These are phyloP conservation scores for Chenopodium quinoa DNA, from an alignment of 148 eudicot species.

Conservation along the genomic window DNA sequence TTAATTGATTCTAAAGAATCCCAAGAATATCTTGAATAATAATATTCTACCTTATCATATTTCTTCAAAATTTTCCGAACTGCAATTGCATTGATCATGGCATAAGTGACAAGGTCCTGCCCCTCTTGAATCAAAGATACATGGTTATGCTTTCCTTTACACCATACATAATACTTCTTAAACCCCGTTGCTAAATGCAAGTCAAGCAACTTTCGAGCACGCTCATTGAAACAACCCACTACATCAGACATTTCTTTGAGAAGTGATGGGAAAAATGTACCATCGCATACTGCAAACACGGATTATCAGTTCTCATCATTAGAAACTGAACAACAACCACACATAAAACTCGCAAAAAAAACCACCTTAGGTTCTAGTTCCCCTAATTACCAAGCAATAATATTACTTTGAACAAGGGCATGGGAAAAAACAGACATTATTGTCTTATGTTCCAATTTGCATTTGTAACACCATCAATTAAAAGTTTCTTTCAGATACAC, in stretches of 20 bases:
- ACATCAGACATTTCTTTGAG: conserved; percentile 79
- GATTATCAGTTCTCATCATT: neutral
- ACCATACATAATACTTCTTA: conserved; percentile 57
- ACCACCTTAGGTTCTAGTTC: neutral
- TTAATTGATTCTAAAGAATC: conserved; percentile 5
- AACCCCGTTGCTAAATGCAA: conserved; percentile 74
- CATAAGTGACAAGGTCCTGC: conserved; percentile 76
- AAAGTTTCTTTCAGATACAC: no score
- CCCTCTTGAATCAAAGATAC: conserved; percentile 63
- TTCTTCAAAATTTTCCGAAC: conserved; percentile 89
- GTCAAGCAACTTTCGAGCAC: conserved; percentile 75
- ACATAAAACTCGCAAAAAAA: neutral
- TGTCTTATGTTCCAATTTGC: neutral
- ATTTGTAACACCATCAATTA: no score
- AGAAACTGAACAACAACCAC: neutral
- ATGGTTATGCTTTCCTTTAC: conserved; percentile 65
- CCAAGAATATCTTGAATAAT: neutral
- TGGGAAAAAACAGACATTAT: neutral
- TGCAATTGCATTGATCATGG: conserved; percentile 78
- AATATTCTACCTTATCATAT: conserved; percentile 75
- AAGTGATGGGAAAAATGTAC: conserved; percentile 81
- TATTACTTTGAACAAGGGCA: neutral
- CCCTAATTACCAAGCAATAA: neutral
- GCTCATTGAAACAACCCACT: conserved; percentile 74
- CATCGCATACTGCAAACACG: conserved; percentile 70